Conservation (phyloP, 257 asterid genomes). For the Nicotiana benthamiana region DNA sequence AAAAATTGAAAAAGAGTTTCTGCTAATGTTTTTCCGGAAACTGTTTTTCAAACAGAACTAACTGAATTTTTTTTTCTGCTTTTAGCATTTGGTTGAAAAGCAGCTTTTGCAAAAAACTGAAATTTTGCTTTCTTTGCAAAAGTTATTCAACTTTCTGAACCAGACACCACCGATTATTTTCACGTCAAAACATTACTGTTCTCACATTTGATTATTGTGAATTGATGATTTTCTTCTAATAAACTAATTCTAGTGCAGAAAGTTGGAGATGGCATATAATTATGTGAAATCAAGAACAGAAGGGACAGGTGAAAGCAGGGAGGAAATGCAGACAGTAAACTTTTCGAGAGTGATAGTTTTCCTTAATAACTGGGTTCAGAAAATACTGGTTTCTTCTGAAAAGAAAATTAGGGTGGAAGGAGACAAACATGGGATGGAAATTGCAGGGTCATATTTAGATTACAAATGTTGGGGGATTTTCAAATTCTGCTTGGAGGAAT, state of each 20-base stretch:
- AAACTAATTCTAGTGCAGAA: conserved; percentile 48
- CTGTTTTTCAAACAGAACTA: background rate
- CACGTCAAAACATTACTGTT: background rate
- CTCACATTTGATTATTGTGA: background rate
- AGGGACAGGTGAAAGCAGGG: conserved; percentile 20
- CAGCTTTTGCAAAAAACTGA: background rate
- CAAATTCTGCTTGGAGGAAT: conserved; percentile 73
- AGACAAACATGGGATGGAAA: conserved; percentile 21
- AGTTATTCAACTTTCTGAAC: background rate
- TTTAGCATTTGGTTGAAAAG: background rate
- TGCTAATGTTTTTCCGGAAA: background rate
- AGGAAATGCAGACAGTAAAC: conserved; percentile 41
- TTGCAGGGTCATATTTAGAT: conserved; percentile 46
- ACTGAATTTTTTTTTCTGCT: background rate
- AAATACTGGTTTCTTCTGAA: conserved; percentile 49
- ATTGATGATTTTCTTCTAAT: conserved; percentile 9
- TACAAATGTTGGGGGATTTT: conserved; percentile 66
- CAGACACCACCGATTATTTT: background rate
- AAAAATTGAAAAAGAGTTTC: background rate
- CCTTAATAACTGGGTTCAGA: conserved; percentile 66
- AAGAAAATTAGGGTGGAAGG: conserved; percentile 41
- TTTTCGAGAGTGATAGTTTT: conserved; percentile 50
- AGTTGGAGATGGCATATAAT: conserved; percentile 53
- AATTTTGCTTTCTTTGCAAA: background rate
- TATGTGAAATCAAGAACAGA: conserved; percentile 42